phyloP scores from a whole-genome alignment of 768 basidiomycete genomes.

The Termitomyces sp. region DNA sequence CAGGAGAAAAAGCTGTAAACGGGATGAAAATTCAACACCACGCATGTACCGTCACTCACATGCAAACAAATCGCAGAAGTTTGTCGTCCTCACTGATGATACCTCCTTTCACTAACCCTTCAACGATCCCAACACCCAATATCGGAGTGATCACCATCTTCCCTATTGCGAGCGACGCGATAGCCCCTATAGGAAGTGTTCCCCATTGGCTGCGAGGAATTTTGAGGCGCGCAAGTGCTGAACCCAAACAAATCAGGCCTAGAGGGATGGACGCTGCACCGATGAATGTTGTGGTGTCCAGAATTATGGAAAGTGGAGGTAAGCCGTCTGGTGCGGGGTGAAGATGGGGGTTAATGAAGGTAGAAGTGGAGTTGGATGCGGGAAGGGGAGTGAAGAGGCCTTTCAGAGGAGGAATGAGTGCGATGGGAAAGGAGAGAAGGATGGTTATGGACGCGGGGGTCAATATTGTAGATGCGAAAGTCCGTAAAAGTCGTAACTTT shows the following conservation, averaged over 20 bases:
- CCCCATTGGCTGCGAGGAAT: slow-evolving; percentile 46
- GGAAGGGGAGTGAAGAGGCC: slow-evolving; percentile 45
- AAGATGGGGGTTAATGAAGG: slow-evolving; percentile 24
- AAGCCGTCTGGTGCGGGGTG: slow-evolving; percentile 52
- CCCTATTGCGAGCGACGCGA: slow-evolving; percentile 47
- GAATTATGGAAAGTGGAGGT: slow-evolving; percentile 51
- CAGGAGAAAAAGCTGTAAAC: slow-evolving; percentile 51
- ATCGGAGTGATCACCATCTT: slow-evolving; percentile 59
- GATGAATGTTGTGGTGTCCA: slow-evolving; percentile 48
- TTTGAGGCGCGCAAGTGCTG: slow-evolving; percentile 52
- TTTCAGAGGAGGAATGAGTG: slow-evolving; percentile 48
- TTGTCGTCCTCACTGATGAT: slow-evolving; percentile 50
- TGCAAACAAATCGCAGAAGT: slow-evolving; percentile 64
- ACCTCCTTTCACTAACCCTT: slow-evolving; percentile 43
- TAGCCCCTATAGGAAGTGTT: slow-evolving; percentile 46
- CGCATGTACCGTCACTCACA: slow-evolving; percentile 39
- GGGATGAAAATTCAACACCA: neutral
- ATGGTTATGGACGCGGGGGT: slow-evolving; percentile 46
- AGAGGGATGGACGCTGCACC: slow-evolving; percentile 54
- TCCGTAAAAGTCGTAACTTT: neutral
- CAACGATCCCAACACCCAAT: slow-evolving; percentile 55
- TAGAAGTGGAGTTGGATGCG: slow-evolving; percentile 18
- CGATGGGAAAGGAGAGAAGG: slow-evolving; percentile 42
- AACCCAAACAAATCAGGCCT: slow-evolving; percentile 52
- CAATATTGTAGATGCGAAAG: slow-evolving; percentile 30